These are phyloP conservation scores for Malus asiatica DNA, from an alignment of 306 rosid species.

Conservation along the genomic window DNA sequence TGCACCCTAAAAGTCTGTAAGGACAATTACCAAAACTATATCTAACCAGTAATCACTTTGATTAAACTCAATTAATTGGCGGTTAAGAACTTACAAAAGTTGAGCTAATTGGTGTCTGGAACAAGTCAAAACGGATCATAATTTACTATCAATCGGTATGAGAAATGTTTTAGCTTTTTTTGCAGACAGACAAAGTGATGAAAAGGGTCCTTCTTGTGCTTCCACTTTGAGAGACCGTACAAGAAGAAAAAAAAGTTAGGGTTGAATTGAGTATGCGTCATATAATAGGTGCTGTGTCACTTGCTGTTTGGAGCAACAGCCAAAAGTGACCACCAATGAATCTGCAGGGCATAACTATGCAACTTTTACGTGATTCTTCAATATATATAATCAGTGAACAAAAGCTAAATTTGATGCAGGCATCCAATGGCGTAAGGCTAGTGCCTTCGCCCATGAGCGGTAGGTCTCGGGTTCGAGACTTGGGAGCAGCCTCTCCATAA, in stretches of 20 bases:
- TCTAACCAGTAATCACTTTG: slow-evolving; percentile 16
- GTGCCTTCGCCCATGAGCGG: too few relatives aligned
- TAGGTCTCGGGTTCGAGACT: too few relatives aligned
- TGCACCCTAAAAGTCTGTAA: not conserved
- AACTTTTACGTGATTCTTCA: slow-evolving; percentile 5
- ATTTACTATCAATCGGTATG: slow-evolving; percentile 3
- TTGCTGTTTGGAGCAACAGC: slow-evolving; percentile 1
- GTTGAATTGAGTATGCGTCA: not conserved
- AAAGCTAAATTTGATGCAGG: not conserved
- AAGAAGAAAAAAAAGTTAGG: slow-evolving; percentile 3
- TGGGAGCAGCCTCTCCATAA: too few relatives aligned
- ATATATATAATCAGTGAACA: slow-evolving; percentile 1
- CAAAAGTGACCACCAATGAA: not conserved
- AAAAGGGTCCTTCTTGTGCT: slow-evolving; percentile 13
- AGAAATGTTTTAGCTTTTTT: slow-evolving; percentile 11
- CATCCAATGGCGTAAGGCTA: not conserved
- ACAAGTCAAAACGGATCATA: slow-evolving; percentile 14
- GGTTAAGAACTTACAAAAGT: not conserved
- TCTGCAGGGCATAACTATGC: slow-evolving; percentile 2
- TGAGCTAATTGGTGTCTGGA: not conserved
- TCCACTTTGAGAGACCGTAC: slow-evolving; percentile 41
- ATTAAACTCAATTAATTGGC: slow-evolving; percentile 7
- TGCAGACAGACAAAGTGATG: slow-evolving; percentile 24
- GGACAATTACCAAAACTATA: slow-evolving; percentile 24
- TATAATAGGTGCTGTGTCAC: slow-evolving; percentile 9